Evolutionary conservation across 306 rosid genomes (phyloP), one percentile per base, ranked within the genome.

Genomic region (Vigna angularis): DNA sequence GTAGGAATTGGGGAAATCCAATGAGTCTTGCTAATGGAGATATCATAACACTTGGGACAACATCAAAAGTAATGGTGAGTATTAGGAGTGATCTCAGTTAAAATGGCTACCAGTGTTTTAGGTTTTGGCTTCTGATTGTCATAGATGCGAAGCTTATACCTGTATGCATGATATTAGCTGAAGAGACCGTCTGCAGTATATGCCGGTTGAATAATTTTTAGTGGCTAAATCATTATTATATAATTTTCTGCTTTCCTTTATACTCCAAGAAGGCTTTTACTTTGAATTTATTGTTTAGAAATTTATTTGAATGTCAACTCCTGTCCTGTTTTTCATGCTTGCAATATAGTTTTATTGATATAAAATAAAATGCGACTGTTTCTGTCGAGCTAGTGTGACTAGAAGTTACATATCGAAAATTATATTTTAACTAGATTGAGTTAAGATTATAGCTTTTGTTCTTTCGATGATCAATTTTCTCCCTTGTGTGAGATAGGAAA

Each of bases 31-130:
- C 89, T 47, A 90, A 82, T 87, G 97, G 98, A 85, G 97, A 96
- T 75, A 77, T 90, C 47, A 86, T 96, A 84, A 96, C 96, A 73
- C 93, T 96, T 74, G 99, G 98, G 70, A 90, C 99, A 61, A 93
- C 94, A 67, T 93, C 99, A 61, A 83, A 86, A 78, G 78, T 96
- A 65, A 51, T 70, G 80, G 98, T 96, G 81, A 86, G 98, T 87
- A 64, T 64, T 65, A 22, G 79, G 50, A 55, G n/a, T 73, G 45
- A 59, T 68, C 40, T 76, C 45, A 30, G 36, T 47, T 59, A 47
- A 51, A 66, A 36, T 51, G 8, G 13, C 58, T 73, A 51, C 67
- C 58, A 26, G 38, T 18, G 42, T 83, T 55, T 40, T 13, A 18
- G 62, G 83, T 53, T 80, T 70, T 48, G 32, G 17, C 20, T 47